phyloP scores from a whole-genome alignment of 148 eudicot species.

The Fallopia convolvulus region DNA sequence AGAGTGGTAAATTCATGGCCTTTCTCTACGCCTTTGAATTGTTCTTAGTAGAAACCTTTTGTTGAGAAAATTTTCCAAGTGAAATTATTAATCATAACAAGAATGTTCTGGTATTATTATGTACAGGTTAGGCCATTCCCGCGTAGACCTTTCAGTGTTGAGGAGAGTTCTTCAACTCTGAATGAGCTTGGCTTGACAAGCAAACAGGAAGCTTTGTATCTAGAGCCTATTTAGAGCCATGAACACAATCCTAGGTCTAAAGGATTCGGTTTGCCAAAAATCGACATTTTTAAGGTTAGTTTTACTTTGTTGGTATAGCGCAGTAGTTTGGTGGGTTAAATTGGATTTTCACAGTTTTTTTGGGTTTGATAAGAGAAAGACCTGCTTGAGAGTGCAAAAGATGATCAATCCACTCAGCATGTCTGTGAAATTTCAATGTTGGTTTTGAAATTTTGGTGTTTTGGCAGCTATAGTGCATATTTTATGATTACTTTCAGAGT shows the following conservation, averaged over 20 bases:
- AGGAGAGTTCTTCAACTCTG: conserved; percentile 49
- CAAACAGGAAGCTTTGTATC: conserved; percentile 20
- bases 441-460: background rate
- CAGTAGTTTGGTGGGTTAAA: background rate
- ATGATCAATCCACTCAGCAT: background rate
- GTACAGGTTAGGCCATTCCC: conserved; percentile 87
- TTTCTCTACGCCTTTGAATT: background rate
- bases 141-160: conserved; percentile 67
- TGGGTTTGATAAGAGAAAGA: background rate
- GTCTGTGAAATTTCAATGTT: background rate
- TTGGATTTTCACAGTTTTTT: background rate
- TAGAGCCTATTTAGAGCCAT: conserved; percentile 10
- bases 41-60: background rate
- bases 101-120: background rate
- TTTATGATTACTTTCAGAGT: background rate
- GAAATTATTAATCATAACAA: background rate
- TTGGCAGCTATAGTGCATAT: background rate
- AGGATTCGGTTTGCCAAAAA: background rate
- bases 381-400: background rate
- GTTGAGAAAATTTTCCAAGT: background rate
- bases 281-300: background rate
- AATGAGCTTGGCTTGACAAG: conserved; percentile 65
- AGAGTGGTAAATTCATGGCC: conserved; percentile 50
- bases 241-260: background rate
- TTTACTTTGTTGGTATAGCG: background rate